Percentiles rank a stretch among this genome's conserved stretches.
Conservation (phyloP, 2,329 filamentous ascomycete genomes). For the Neoascochyta sp. region DNA sequence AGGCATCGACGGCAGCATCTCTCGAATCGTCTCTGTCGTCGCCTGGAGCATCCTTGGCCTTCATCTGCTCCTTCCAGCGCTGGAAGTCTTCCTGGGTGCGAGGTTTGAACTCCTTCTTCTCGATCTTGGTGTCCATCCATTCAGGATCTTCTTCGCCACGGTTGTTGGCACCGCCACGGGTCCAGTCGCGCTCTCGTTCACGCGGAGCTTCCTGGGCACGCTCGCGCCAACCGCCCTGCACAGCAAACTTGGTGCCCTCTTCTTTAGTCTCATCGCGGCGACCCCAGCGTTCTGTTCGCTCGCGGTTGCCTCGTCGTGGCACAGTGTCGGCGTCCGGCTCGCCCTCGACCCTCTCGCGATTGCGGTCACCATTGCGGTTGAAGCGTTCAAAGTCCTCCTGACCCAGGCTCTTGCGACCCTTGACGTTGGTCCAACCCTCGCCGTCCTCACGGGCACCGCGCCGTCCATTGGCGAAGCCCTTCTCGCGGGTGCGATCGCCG, state of each 20-base stretch:
- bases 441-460: slow-evolving; percentile 50
- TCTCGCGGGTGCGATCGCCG: slow-evolving; percentile 35
- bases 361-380: slow-evolving; percentile 51
- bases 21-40: slow-evolving; percentile 47
- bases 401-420: slow-evolving; percentile 70
- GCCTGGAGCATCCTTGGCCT: slow-evolving; percentile 53
- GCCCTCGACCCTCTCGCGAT: slow-evolving; percentile 49
- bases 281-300: slow-evolving; percentile 56
- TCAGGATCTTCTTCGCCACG: slow-evolving; percentile 69
- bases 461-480: slow-evolving; percentile 38
- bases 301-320: slow-evolving; percentile 60
- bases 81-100: slow-evolving; percentile 90
- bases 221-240: slow-evolving; percentile 59
- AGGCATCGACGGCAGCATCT: slow-evolving; percentile 16
- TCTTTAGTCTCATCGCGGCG: slow-evolving; percentile 57
- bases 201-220: slow-evolving; percentile 29
- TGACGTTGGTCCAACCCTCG: slow-evolving; percentile 72
- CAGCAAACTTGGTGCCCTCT: slow-evolving; percentile 43
- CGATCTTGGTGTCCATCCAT: slow-evolving; percentile 71
- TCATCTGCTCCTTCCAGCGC: slow-evolving; percentile 91
- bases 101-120: slow-evolving; percentile 63
- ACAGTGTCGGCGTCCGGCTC: slow-evolving; percentile 44
- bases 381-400: slow-evolving; percentile 69
- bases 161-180: slow-evolving; percentile 48
- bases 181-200: slow-evolving; percentile 51